Percentiles rank a stretch among this genome's conserved stretches.
Evolutionary conservation across 169 alveolate species (phyloP).

Genomic region (Cryptosporidium andersoni): DNA sequence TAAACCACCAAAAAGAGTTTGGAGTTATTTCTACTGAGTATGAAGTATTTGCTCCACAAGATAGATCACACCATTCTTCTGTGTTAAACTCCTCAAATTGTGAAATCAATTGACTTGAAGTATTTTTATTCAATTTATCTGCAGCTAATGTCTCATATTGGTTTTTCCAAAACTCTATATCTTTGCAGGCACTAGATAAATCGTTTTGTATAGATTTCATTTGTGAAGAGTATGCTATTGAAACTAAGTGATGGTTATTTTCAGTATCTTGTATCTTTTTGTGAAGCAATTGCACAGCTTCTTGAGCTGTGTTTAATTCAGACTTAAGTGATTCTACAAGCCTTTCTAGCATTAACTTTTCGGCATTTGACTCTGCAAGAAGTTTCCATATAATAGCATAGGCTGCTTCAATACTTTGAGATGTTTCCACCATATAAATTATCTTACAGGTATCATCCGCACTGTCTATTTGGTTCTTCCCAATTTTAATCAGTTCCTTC

Average conservation of each 20-base stretch:
- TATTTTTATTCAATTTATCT: background rate
- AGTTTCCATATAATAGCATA: conserved; percentile 6
- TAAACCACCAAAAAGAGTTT: conserved; percentile 70
- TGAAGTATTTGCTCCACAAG: conserved; percentile 32
- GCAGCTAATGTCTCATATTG: conserved; percentile 13
- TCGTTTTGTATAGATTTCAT: conserved; percentile 58
- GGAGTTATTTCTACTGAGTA: conserved; percentile 35
- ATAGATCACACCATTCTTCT: conserved; percentile 53
- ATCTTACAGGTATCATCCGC: conserved; percentile 8
- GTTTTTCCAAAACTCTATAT: conserved; percentile 63
- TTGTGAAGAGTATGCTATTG: conserved; percentile 57
- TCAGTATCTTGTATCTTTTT: conserved; percentile 54
- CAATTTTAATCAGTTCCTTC: conserved; percentile 23
- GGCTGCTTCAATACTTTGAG: conserved; percentile 12
- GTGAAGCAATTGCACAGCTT: conserved; percentile 59
- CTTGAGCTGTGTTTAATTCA: conserved; percentile 44
- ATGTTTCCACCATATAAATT: conserved; percentile 3
- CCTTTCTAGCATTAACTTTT: conserved; percentile 19
- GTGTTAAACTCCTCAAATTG: conserved; percentile 7
- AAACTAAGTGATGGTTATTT: conserved; percentile 35
- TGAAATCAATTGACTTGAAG: background rate
- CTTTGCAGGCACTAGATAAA: conserved; percentile 59
- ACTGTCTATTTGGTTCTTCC: conserved; percentile 6
- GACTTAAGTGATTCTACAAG: conserved; percentile 49
- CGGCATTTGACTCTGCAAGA: conserved; percentile 14